phyloP scores from a whole-genome alignment of 257 asterid species.

The Nicotiana otophora region DNA sequence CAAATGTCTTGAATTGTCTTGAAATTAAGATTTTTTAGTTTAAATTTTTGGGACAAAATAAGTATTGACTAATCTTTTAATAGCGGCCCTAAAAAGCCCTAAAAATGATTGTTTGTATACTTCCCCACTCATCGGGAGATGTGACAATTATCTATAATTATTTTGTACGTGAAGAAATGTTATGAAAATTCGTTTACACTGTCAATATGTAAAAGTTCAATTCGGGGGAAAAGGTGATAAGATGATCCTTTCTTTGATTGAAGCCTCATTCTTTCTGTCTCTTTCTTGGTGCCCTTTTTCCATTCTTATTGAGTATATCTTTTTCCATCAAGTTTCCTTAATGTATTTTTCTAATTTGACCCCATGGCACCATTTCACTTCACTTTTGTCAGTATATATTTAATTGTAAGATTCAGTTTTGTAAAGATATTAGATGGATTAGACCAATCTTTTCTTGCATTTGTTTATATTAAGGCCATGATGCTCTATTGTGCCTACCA shows the following conservation, averaged over 20 bases:
- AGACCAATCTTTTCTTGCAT: background rate
- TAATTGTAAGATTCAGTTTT: background rate
- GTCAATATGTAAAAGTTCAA: background rate
- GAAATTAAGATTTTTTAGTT: too few relatives aligned
- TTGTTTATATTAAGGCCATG: background rate
- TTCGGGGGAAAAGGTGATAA: background rate
- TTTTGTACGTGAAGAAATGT: too few relatives aligned
- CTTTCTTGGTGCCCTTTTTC: background rate
- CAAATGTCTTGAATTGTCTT: too few relatives aligned
- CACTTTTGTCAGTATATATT: background rate
- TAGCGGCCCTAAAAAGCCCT: too few relatives aligned
- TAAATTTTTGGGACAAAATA: too few relatives aligned
- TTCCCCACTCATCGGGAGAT: too few relatives aligned
- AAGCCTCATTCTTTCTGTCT: background rate
- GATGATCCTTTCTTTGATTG: background rate
- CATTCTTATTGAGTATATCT: background rate
- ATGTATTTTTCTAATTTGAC: background rate
- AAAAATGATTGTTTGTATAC: too few relatives aligned
- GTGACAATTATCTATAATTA: too few relatives aligned
- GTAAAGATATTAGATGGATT: background rate
- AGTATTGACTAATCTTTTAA: too few relatives aligned
- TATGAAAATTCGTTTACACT: too few relatives aligned
- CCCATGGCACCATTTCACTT: background rate
- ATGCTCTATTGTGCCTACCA: background rate
- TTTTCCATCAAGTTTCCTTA: background rate